Conservation (phyloP, 2,329 filamentous ascomycete species). For the Harringtonia lauricola region DNA sequence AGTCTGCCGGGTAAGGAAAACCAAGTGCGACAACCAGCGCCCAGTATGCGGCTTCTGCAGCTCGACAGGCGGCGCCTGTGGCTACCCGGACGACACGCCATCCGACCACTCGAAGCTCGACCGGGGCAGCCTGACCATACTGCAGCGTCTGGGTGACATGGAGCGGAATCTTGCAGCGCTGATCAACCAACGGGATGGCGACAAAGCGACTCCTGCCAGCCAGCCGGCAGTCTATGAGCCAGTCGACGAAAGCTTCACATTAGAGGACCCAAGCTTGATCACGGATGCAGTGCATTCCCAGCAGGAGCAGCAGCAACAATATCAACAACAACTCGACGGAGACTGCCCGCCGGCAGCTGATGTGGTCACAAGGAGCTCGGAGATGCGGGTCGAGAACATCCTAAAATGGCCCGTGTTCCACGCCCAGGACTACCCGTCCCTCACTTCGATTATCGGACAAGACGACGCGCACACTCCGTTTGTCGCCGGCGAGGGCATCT, state of each 20-base stretch:
- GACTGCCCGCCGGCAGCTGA: neutral
- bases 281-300: too few species aligned
- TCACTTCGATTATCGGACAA: neutral
- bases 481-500: neutral
- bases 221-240: neutral
- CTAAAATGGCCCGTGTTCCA: neutral
- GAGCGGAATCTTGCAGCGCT: conserved; percentile 15
- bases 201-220: too few species aligned
- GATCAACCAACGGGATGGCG: neutral
- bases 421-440: neutral
- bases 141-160: conserved; percentile 33
- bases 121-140: conserved; percentile 36
- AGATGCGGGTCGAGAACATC: conserved; percentile 3
- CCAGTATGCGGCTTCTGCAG: conserved; percentile 24
- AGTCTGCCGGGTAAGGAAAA: conserved; percentile 23
- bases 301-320: too few species aligned
- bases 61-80: neutral
- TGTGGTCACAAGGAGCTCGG: neutral
- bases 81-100: neutral
- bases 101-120: conserved; percentile 27
- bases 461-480: neutral
- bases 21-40: conserved; percentile 25
- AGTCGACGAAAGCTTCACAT: too few species aligned
- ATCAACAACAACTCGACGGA: neutral
- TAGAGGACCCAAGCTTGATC: too few species aligned